Percentiles rank a stretch among this genome's conserved stretches.
These are phyloP conservation scores for Helicocarpus griseus DNA, from an alignment of 2,329 filamentous ascomycete genomes.

Conservation along the genomic window DNA sequence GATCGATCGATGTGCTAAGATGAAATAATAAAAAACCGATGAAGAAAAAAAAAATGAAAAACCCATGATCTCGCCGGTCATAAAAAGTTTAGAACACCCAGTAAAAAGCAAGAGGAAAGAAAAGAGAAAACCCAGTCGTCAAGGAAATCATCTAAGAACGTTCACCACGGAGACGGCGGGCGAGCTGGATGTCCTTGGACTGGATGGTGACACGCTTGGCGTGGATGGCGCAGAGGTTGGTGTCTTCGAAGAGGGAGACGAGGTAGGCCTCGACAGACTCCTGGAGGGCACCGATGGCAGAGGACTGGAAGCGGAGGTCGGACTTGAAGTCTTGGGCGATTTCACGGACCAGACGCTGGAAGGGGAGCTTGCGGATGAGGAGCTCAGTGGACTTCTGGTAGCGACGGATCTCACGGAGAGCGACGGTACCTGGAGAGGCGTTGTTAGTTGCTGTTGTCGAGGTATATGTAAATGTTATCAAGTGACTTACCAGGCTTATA, in stretches of 20 bases:
- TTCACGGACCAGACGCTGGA: slow-evolving; percentile 95
- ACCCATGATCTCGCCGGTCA: slow-evolving; percentile 36
- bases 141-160: slow-evolving; percentile 53
- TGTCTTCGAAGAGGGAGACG: slow-evolving; percentile 96
- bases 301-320: slow-evolving; percentile 94
- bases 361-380: slow-evolving; percentile 91
- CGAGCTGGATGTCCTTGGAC: slow-evolving; percentile 90
- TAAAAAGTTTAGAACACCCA: slow-evolving; percentile 28
- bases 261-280: slow-evolving; percentile 99
- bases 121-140: slow-evolving; percentile 22
- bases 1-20: too few relatives aligned
- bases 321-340: slow-evolving; percentile 95
- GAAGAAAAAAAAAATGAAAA: slow-evolving; percentile 23
- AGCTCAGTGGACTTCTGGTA: slow-evolving; percentile 98
- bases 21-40: slow-evolving; percentile 6
- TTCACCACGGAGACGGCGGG: slow-evolving; percentile 88
- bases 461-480: too few relatives aligned
- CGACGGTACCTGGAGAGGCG: slow-evolving; percentile 59
- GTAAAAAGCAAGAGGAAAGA: too few relatives aligned
- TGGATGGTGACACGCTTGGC: slow-evolving; percentile 98
- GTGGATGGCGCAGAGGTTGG: slow-evolving; percentile 97
- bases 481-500: slow-evolving; percentile 62
- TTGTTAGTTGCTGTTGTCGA: not conserved
- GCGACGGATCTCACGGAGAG: slow-evolving; percentile 95
- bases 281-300: slow-evolving; percentile 92